Evolutionary conservation across 2,329 filamentous ascomycete genomes (phyloP), one percentile per base, ranked within the genome.

Genomic region (Xylariaceae sp.): DNA sequence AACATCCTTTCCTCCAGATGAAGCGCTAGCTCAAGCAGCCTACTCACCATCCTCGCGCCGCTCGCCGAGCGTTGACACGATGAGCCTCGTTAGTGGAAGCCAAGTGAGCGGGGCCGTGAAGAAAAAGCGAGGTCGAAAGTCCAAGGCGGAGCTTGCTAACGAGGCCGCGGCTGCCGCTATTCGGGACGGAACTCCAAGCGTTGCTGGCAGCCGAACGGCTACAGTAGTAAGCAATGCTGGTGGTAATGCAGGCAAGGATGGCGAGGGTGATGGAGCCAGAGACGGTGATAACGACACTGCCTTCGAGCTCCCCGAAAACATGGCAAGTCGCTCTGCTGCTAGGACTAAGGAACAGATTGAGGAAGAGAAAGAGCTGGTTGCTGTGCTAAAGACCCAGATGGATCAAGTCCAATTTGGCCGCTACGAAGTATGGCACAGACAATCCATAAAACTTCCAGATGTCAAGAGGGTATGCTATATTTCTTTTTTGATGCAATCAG

Each of bases 1-100:
- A 65, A 92, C 89, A 4, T 90, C 88, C 0, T 94, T 91, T 66
- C 87, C 88, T 0, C 87, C 88, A 22, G 85, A 84, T 54, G 75
- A 81, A 54, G 56, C 63, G 0, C 54, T 60, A 5, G 32, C 51
- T 19, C 61, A 58, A 50, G 71, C 70, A 8, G 39, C 18, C 32
- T 70, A 76, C 19, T 83, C 80, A 2, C 77, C 81, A 0, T 79
- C 78, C 39, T 75, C 71, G 59, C 76, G 76, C 16, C 80, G 86
- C 15, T 88, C 85, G 0, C 86, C 86, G 0, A 87, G 83, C 1
- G 75, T 84, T 47, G 85, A 88, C 54, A 77, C 72, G 8, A 73
- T 76, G 51, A 84, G 80, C 36, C 74, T 83, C 42, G 79, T 85
- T 15, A 83, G 83, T 57, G 84, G 83, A 30, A 85, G 82, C 46